These are phyloP conservation scores for Bipolaris victoriae DNA, from an alignment of 2,329 filamentous ascomycete species.

Conservation along the genomic window DNA sequence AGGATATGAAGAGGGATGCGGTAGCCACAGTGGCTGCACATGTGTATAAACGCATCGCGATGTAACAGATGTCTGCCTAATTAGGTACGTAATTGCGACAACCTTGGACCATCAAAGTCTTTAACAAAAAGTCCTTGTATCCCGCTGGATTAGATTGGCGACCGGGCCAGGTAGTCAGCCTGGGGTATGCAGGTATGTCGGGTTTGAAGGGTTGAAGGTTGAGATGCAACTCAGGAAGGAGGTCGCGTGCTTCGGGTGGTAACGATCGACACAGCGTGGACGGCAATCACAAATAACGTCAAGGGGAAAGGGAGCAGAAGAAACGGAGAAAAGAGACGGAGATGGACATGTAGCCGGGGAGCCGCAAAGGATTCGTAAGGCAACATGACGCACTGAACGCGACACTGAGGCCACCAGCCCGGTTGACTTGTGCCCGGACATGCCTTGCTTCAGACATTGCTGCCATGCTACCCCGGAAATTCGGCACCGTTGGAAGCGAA, in stretches of 20 bases:
- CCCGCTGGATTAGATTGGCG: not conserved
- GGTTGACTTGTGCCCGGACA: not conserved
- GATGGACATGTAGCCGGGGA: not conserved
- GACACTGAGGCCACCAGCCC: conserved; percentile 1
- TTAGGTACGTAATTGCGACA: conserved; percentile 1
- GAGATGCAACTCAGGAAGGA: conserved; percentile 6
- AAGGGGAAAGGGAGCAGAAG: not conserved
- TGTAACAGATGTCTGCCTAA: not conserved
- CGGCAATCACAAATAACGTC: conserved; percentile 5
- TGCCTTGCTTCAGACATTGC: conserved; percentile 6
- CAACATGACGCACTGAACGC: conserved; percentile 8
- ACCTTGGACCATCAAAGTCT: not conserved
- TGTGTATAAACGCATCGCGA: conserved; percentile 37
- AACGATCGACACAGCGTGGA: not conserved
- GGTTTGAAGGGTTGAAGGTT: not conserved
- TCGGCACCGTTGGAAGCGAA: conserved; percentile 2
- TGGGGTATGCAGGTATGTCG: not conserved
- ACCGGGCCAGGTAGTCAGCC: not conserved
- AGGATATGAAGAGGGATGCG: conserved; percentile 25
- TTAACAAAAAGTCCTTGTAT: not conserved
- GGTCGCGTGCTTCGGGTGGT: conserved; percentile 14
- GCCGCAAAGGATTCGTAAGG: conserved; percentile 1
- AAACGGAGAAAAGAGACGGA: not conserved
- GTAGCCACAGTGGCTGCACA: conserved; percentile 30
- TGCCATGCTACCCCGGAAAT: not conserved